These are phyloP conservation scores for Spergularia bocconei DNA, from an alignment of 148 eudicot genomes.

Conservation along the genomic window DNA sequence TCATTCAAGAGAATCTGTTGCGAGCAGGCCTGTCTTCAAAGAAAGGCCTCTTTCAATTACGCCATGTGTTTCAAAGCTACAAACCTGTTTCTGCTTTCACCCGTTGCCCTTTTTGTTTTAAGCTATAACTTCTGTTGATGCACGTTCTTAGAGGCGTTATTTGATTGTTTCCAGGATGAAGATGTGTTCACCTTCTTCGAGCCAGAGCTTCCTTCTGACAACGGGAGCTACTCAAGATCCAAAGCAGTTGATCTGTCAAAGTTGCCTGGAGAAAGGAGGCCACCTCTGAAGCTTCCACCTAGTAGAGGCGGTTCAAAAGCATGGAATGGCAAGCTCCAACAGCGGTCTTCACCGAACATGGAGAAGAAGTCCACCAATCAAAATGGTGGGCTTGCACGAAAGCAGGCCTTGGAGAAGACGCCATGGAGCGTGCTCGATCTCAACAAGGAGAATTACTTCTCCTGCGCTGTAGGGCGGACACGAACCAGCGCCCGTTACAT, in stretches of 20 bases:
- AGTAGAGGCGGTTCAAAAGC: conserved; percentile 49
- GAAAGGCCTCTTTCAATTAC: too few relatives aligned
- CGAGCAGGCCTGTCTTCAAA: neutral
- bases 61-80: too few relatives aligned
- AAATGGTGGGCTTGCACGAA: conserved; percentile 32
- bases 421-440: conserved; percentile 90
- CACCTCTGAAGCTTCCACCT: conserved; percentile 47
- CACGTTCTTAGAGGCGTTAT: neutral
- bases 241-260: conserved; percentile 50
- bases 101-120: too few relatives aligned
- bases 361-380: conserved; percentile 41
- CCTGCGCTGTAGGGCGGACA: conserved; percentile 82
- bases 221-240: conserved; percentile 45
- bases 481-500: conserved; percentile 85
- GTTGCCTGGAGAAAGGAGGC: conserved; percentile 49
- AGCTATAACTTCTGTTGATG: too few relatives aligned
- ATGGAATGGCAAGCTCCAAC: conserved; percentile 41
- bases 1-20: neutral
- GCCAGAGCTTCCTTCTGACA: conserved; percentile 85
- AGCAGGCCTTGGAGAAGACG: conserved; percentile 45
- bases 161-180: conserved; percentile 56
- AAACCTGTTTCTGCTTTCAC: too few relatives aligned
- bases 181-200: conserved; percentile 93
- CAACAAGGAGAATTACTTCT: conserved; percentile 86
- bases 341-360: conserved; percentile 35